Evolutionary conservation across 768 basidiomycete species (phyloP).

Genomic region (Serendipita sp.): DNA sequence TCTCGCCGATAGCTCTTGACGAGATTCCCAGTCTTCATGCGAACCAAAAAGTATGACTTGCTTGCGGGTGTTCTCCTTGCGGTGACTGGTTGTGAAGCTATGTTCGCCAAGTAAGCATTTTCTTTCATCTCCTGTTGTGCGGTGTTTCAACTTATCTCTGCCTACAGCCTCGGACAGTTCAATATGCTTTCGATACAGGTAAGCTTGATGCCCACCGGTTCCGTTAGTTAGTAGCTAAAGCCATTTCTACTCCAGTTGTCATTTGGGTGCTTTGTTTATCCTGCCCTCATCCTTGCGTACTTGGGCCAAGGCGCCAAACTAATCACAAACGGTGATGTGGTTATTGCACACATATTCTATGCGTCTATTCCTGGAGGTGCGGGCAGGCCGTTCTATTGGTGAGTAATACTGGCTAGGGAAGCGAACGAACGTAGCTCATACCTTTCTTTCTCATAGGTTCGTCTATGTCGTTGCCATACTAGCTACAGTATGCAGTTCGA

Average conservation of each 20-base stretch:
- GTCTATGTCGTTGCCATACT: constrained; percentile 44
- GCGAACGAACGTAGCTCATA: not conserved
- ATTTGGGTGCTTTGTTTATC: constrained; percentile 38
- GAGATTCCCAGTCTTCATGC: constrained; percentile 35
- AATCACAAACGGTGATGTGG: constrained; percentile 31
- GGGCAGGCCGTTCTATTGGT: constrained; percentile 45
- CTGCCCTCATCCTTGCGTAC: constrained; percentile 44
- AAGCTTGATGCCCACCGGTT: constrained; percentile 4
- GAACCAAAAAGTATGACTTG: constrained; percentile 42
- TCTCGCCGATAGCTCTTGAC: constrained; percentile 39
- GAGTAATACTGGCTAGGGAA: not conserved
- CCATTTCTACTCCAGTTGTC: constrained; percentile 19
- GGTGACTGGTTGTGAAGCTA: constrained; percentile 53
- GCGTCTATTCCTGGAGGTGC: constrained; percentile 30
- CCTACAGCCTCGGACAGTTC: constrained; percentile 24
- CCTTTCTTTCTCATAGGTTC: constrained; percentile 24
- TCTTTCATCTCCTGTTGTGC: too few species aligned
- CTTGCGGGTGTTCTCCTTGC: constrained; percentile 48
- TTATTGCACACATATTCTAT: constrained; percentile 18
- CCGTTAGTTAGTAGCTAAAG: constrained; percentile 13
- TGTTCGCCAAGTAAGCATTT: constrained; percentile 42
- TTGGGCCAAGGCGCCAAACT: constrained; percentile 56
- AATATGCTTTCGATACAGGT: constrained; percentile 42
- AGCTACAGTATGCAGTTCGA: constrained; percentile 36
- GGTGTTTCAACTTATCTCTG: constrained; percentile 11